Base-by-base conservation (phyloP, 768 basidiomycete genomes). In the Leccinum obscurum region DNA sequence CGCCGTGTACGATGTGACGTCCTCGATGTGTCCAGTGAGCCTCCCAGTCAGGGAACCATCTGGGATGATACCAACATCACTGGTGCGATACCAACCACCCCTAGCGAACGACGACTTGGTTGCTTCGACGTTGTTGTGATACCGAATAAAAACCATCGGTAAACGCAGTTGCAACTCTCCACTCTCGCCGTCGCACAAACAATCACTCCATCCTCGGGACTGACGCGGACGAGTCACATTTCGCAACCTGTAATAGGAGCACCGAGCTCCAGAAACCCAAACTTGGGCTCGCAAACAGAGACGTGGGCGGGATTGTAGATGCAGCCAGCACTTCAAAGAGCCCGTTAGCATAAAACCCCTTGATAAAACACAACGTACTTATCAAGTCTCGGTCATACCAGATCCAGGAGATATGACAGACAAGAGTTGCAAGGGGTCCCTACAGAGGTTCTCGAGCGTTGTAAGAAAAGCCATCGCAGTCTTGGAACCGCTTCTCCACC, bases 11-110 rank as follows among this genome's bases (percentile, higher is more conserved):
- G 61, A 77, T 77, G 60, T 62, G 28, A 67, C 71, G 24, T 77
- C 75, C 60, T 14, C n/a, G 44, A 46, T 46, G 20, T 17, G 44
- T 20, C 77, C 77, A 52, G 72, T 65, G 35, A 79, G 65, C 41
- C 74, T 66, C 50, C 28, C 28, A 28, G 28, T 28, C 28, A 80
- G 63, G 24, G 68, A 63, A 14, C 72, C 70, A 11, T 69, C 63
- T 56, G 65, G n/a, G 44, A 81, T 68, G 34, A 72, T 66, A 22
- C 78, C 83, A 13, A 81, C 68, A 62, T 87, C 85, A 15, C 85
- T 84, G 20, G 85, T 85, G 68, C 78, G 80, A 68, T 81, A 81
- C 84, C 85, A 86, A 2, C 79, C 77, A 20, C 78, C 81, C 8
- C 67, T 58, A 2, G 76, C 77, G 63, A 86, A 80, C 11, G 80